Evolutionary conservation across 768 basidiomycete species (phyloP), one percentile per base, ranked within the genome.

Genomic region (Cantharellus anzutake): DNA sequence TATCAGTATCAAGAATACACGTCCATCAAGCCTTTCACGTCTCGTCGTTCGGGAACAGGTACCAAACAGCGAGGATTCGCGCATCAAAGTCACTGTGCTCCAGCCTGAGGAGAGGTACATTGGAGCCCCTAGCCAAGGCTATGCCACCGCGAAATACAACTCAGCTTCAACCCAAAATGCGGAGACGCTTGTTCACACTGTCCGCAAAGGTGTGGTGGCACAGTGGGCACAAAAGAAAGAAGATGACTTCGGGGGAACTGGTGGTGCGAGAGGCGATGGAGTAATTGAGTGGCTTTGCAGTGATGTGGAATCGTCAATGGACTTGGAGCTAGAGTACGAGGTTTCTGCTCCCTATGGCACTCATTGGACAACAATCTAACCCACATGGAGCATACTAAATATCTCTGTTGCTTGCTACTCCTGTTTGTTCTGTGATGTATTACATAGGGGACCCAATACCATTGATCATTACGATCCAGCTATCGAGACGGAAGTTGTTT

Each of bases 201-300:
- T 74, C 2, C 75, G 73, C 0, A 76, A 74, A 66, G 75, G 58
- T 20, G 61, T 59, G 37, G 40, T 67, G 4, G 75, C 74, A 71
- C 71, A 16, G 71, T 65, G 65, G 64, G 57, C 61, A 35, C 50
- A 63, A 48, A 61, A 68, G 51, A 70, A 70, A 11, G 62, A 65
- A 56, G 65, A 64, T 20, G 62, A 51, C 20, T 50, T 16, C 38
- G 58, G 58, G 20, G 56, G 59, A 20, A 29, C n/a, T 14, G 42
- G 42, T 29, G 59, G 59, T 2, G 40, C 40, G 16, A 59, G 60
- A 39, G 61, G 59, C 34, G 61, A 80, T 51, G 81, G 81, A 2
- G 72, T 71, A 60, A 76, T 77, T 64, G 78, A 80, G 66, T 82
- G 80, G 79, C 70, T 68, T 60, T 71, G 74, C 67, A 71, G 67